Evolutionary conservation across 1,139 yeast genomes (phyloP), one percentile per base, ranked within the genome.

Genomic region (Blastobotrys proliferans): DNA sequence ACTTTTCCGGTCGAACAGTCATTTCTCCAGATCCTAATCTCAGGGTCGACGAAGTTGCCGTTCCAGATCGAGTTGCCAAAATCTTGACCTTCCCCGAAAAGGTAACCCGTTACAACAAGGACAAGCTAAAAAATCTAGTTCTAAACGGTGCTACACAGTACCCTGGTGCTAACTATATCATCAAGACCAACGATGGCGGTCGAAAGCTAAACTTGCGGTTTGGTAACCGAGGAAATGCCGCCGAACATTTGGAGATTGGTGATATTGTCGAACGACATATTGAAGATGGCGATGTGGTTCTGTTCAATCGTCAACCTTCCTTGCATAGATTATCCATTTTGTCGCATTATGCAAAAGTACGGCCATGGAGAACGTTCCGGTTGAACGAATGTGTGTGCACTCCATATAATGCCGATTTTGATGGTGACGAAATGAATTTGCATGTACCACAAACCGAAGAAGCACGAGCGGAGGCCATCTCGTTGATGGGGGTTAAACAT

Each of bases 381-480:
- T 75, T 94, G 56, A 94, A 94, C 61, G 99, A 94, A 66, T 94
- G 99, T 83, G 98, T 92, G 13, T 94, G 99, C 72, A 92, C 98
- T 0, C 98, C 98, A 1, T 94, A 92, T 68, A 94, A 94, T 65
- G 99, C 99, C 33, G 99, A 94, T 76, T 94, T 94, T 61, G 99
- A 94, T 66, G 99, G 99, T 65, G 99, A 94, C 67, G 99, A 94
- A 67, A 94, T 94, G 99, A 94, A 94, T 64, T 73, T 94, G 61
- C 99, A 94, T 61, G 98, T 94, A 35, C 98, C 98, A 2, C 99
- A 94, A 67, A 92, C 98, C 0, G 98, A 94, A 66, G 99, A 94
- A 66, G 98, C 98, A 1, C 74, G 98, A 54, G 95, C 98, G 0
- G 98, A 94, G 66, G 98, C 98, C 14, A 87, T 92, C 64, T 86